Evolutionary conservation across 306 rosid species (phyloP).

Genomic region (Quercus mongolica): DNA sequence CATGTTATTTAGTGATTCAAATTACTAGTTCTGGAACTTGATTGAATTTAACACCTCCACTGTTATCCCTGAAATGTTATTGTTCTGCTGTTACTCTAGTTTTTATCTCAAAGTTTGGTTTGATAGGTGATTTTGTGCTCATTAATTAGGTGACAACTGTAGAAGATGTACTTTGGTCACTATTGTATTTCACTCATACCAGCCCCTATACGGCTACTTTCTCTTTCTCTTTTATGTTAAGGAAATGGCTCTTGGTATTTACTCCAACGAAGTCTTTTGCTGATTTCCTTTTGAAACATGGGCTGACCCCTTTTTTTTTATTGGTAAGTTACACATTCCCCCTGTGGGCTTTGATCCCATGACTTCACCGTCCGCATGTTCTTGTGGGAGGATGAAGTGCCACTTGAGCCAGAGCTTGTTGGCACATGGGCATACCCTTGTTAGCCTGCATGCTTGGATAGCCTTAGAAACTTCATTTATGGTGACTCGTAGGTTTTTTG

Average conservation of each 20-base stretch:
- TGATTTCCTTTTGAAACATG: background rate
- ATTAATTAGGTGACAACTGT: too few relatives aligned
- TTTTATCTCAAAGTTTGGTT: background rate
- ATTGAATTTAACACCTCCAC: background rate
- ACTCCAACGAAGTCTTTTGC: background rate
- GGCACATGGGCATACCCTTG: too few relatives aligned
- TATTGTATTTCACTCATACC: background rate
- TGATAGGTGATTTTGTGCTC: background rate
- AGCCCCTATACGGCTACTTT: background rate
- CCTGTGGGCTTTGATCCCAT: too few relatives aligned
- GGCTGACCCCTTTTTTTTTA: background rate
- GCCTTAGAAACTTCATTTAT: background rate
- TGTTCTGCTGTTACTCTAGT: background rate
- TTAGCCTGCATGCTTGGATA: background rate
- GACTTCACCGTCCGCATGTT: too few relatives aligned
- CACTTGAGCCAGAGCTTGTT: too few relatives aligned
- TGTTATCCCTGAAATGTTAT: background rate
- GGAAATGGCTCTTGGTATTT: background rate
- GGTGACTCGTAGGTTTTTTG: background rate
- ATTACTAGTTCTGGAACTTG: background rate
- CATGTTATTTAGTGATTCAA: background rate
- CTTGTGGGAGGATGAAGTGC: too few relatives aligned
- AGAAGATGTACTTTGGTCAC: background rate
- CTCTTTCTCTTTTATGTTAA: conserved; percentile 1
- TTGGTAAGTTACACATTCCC: too few relatives aligned